Percentiles rank a stretch among this genome's conserved stretches.
phyloP scores from a whole-genome alignment of 306 rosid genomes.

The Lablab purpureus region DNA sequence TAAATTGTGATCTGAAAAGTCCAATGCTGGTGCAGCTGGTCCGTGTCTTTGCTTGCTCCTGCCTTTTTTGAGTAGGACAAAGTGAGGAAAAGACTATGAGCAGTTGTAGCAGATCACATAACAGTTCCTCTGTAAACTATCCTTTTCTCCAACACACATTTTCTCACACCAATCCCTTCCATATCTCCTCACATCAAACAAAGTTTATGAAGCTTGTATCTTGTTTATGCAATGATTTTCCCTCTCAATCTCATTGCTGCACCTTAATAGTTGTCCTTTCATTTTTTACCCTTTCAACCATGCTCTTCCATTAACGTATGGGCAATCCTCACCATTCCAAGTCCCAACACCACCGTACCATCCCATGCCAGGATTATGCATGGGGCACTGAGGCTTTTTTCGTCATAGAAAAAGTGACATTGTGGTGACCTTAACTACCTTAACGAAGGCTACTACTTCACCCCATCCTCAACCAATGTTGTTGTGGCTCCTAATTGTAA shows the following conservation, averaged over 20 bases:
- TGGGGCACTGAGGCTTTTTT: conserved; percentile 27
- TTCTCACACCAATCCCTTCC: conserved; percentile 41
- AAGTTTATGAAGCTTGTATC: neutral
- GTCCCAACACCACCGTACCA: conserved; percentile 32
- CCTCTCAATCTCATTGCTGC: conserved; percentile 4
- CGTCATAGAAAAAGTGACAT: conserved; percentile 26
- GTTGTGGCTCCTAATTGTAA: neutral
- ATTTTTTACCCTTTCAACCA: conserved; percentile 18
- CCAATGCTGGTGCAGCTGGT: conserved; percentile 38
- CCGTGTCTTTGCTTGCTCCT: conserved; percentile 38
- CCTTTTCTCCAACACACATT: conserved; percentile 46
- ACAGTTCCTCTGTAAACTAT: conserved; percentile 34
- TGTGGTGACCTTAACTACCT: neutral
- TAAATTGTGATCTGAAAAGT: conserved; percentile 14
- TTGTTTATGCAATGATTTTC: conserved; percentile 22
- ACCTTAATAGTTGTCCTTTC: conserved; percentile 20
- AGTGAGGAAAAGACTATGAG: conserved; percentile 44
- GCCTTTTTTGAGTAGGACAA: conserved; percentile 50
- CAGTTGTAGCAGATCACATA: conserved; percentile 40
- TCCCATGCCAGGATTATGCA: conserved; percentile 18
- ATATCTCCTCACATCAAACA: conserved; percentile 38
- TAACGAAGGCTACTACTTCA: neutral
- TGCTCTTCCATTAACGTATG: conserved; percentile 15
- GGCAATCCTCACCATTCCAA: conserved; percentile 33
- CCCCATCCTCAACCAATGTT: neutral